Conservation (phyloP, 2,329 filamentous ascomycete species). For the Sclerotinia sclerotiorum region DNA sequence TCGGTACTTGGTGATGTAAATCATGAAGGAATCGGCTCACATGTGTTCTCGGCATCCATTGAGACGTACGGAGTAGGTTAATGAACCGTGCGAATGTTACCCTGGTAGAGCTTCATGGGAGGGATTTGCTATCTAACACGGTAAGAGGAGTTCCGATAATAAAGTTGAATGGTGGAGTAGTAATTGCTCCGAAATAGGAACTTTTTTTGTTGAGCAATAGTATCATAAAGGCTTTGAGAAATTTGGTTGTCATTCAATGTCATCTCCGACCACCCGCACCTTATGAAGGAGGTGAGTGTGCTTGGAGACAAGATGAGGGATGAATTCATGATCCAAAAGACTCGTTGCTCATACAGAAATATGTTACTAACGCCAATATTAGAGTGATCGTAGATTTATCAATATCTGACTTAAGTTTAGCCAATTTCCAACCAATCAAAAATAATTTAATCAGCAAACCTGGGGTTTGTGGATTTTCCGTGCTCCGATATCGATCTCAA, state of each 20-base stretch:
- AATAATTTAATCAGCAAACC: slow-evolving; percentile 13
- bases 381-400: background rate
- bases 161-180: background rate
- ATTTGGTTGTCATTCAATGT: background rate
- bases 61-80: background rate
- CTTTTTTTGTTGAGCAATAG: background rate
- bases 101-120: background rate
- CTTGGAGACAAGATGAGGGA: background rate
- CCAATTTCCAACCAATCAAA: slow-evolving; percentile 10
- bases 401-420: background rate
- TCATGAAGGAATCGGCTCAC: background rate
- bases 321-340: background rate
- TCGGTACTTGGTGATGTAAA: slow-evolving; percentile 12
- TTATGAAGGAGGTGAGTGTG: too few relatives aligned
- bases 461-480: slow-evolving; percentile 11
- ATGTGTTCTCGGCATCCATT: slow-evolving; percentile 17
- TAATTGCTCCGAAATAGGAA: slow-evolving; percentile 15
- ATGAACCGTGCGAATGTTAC: background rate
- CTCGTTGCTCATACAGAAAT: background rate
- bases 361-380: background rate
- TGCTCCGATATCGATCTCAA: slow-evolving; percentile 24
- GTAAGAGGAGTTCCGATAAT: background rate
- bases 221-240: background rate
- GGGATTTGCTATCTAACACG: background rate
- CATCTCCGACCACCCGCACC: background rate